Evolutionary conservation across 306 rosid species (phyloP).

Genomic region (Cyamopsis tetragonoloba): DNA sequence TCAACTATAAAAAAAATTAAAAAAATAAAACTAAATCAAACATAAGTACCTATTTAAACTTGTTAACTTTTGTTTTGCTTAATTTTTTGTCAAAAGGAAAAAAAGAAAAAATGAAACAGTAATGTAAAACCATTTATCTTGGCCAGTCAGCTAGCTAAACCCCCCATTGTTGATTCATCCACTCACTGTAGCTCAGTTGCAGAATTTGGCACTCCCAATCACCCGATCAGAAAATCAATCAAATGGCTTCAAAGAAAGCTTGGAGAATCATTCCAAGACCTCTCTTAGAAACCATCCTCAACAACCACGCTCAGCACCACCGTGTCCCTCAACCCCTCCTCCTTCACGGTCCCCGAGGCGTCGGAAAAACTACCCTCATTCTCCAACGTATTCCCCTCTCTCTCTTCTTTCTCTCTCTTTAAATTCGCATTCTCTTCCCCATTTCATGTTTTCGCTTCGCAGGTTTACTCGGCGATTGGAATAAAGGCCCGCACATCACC

Average conservation of each 20-base stretch:
- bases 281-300: slow-evolving; percentile 70
- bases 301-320: slow-evolving; percentile 89
- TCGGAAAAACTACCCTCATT: slow-evolving; percentile 87
- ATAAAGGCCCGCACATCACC: slow-evolving; percentile 76
- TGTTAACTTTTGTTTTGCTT: too few relatives aligned
- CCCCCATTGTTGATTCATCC: too few relatives aligned
- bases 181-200: too few relatives aligned
- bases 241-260: slow-evolving; percentile 60
- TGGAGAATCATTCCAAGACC: slow-evolving; percentile 88
- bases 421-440: background rate
- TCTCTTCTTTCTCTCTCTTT: background rate
- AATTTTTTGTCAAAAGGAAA: too few relatives aligned
- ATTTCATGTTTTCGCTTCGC: background rate
- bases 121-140: too few relatives aligned
- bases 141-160: too few relatives aligned
- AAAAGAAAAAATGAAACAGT: too few relatives aligned
- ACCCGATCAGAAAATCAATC: background rate
- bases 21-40: too few relatives aligned
- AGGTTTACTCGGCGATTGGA: slow-evolving; percentile 82
- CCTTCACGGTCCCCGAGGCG: slow-evolving; percentile 95
- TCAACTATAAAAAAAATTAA: too few relatives aligned
- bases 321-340: slow-evolving; percentile 78
- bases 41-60: too few relatives aligned
- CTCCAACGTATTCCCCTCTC: slow-evolving; percentile 53
- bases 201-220: background rate